Evolutionary conservation across 352 stramenopile species (phyloP).

Genomic region (Phytophthora pisi): DNA sequence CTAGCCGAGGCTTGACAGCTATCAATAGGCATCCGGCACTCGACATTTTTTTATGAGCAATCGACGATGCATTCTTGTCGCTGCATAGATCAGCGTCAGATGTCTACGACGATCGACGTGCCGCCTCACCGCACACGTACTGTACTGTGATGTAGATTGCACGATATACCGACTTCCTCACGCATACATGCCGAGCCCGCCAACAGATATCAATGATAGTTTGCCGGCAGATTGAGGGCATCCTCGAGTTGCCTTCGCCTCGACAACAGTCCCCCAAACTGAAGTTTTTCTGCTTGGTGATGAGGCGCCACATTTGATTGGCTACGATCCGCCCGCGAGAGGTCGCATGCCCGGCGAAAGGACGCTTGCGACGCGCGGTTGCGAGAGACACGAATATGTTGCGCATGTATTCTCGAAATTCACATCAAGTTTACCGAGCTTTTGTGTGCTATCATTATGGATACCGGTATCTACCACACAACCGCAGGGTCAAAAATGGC

Average conservation of each 20-base stretch:
- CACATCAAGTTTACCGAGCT: too few species aligned
- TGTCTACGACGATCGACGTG: constrained; percentile 15
- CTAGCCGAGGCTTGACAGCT: neutral
- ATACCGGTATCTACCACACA: too few species aligned
- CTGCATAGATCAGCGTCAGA: neutral
- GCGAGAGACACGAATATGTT: neutral
- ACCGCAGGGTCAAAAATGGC: too few species aligned
- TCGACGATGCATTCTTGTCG: neutral
- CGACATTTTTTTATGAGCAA: neutral
- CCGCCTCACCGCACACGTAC: neutral
- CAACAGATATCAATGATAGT: too few species aligned
- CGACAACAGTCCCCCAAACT: neutral
- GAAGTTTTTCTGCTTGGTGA: constrained; percentile 18
- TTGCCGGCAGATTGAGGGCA: neutral
- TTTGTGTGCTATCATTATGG: too few species aligned
- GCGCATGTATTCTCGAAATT: too few species aligned
- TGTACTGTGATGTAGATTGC: too few species aligned
- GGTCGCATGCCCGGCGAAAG: constrained; percentile 1
- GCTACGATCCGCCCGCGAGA: neutral
- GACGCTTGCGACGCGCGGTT: constrained; percentile 3
- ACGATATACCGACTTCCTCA: too few species aligned
- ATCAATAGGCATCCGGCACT: neutral
- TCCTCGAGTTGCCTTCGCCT: neutral
- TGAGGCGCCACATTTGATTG: neutral
- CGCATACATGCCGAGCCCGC: too few species aligned